Conservation (phyloP, 208 protist species). For the Trypanosoma platydactyli region DNA sequence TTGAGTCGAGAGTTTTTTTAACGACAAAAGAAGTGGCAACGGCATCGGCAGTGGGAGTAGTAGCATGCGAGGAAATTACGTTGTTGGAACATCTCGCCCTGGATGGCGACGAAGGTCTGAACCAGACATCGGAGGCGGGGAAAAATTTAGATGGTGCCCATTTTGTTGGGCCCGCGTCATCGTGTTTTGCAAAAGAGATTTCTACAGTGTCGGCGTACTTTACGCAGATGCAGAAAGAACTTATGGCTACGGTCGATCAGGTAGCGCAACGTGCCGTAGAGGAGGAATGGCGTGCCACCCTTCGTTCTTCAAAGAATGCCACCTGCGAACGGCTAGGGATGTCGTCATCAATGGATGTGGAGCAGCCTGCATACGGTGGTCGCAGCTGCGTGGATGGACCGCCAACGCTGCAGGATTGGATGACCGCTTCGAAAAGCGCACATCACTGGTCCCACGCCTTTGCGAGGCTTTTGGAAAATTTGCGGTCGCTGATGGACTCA, state of each 20-base stretch:
- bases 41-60: no score
- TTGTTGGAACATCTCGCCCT: constrained; percentile 1
- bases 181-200: not conserved
- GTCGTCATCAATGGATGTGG: not conserved
- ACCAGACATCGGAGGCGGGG: not conserved
- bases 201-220: not conserved
- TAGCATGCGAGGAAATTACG: constrained; percentile 1
- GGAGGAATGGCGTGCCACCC: not conserved
- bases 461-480: no score
- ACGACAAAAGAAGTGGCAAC: not conserved
- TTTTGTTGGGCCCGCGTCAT: not conserved
- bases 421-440: no score
- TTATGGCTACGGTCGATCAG: not conserved
- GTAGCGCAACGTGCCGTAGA: not conserved
- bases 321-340: not conserved
- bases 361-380: not conserved
- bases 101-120: not conserved
- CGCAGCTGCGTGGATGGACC: no score
- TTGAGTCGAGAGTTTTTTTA: constrained; percentile 9
- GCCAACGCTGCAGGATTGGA: no score
- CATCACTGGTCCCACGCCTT: no score
- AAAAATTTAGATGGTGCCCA: not conserved
- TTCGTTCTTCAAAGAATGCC: not conserved
- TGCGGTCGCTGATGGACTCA: no score
- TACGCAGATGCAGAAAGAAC: not conserved